Evolutionary conservation across 2,329 filamentous ascomycete genomes (phyloP).

Genomic region (Ophiocordyceps unilateralis): DNA sequence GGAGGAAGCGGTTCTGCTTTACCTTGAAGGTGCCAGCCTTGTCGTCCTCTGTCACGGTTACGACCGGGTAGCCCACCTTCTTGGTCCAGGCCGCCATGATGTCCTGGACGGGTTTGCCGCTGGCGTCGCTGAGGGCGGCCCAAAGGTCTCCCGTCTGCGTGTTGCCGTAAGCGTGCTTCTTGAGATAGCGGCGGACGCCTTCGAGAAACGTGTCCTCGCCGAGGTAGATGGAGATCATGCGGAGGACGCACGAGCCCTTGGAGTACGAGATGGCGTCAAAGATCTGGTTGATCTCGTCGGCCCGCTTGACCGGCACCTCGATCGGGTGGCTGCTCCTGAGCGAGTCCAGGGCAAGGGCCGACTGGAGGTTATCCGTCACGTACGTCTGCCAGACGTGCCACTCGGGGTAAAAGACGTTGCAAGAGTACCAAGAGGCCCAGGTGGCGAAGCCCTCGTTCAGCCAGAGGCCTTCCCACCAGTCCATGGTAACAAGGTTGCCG

Average conservation of each 20-base stretch:
- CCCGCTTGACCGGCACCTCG: slow-evolving; percentile 87
- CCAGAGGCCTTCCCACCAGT: slow-evolving; percentile 97
- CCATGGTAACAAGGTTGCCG: slow-evolving; percentile 93
- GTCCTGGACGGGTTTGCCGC: slow-evolving; percentile 75
- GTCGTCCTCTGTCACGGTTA: slow-evolving; percentile 56
- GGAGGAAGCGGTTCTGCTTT: slow-evolving; percentile 88
- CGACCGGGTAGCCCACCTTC: slow-evolving; percentile 82
- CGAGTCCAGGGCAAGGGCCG: slow-evolving; percentile 74
- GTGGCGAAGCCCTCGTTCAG: slow-evolving; percentile 80
- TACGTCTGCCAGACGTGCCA: slow-evolving; percentile 98
- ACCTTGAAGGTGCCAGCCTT: slow-evolving; percentile 58
- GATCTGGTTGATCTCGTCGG: slow-evolving; percentile 94
- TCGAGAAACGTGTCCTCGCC: slow-evolving; percentile 89
- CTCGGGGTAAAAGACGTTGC: slow-evolving; percentile 88
- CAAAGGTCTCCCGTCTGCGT: slow-evolving; percentile 83
- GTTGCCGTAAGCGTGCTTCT: slow-evolving; percentile 94
- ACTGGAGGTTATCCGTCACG: slow-evolving; percentile 81
- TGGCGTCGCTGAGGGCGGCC: slow-evolving; percentile 72
- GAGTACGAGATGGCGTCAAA: slow-evolving; percentile 97
- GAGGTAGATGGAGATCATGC: slow-evolving; percentile 93
- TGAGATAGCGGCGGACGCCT: slow-evolving; percentile 77
- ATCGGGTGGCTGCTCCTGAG: slow-evolving; percentile 91
- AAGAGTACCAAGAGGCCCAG: slow-evolving; percentile 47
- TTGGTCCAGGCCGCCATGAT: slow-evolving; percentile 97
- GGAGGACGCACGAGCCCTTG: slow-evolving; percentile 86